A percentile compares a stretch with the other conserved stretches of the same genome.
Conservation (phyloP, 805 yeast species). For the Starmerella bombicola region DNA sequence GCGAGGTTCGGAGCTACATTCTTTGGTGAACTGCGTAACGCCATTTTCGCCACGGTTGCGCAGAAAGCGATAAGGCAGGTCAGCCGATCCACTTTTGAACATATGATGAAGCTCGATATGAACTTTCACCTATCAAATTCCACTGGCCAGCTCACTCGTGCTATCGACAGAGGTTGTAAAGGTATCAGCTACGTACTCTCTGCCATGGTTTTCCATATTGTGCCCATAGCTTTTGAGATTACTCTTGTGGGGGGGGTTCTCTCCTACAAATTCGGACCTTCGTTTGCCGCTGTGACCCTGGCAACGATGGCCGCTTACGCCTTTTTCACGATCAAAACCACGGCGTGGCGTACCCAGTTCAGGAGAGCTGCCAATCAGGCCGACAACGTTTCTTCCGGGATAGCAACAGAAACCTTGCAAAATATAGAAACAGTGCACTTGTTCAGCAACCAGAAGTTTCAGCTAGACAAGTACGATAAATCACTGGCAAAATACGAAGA, state of each 20-base stretch:
- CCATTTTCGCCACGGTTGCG: conserved; percentile 89
- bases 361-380: conserved; percentile 83
- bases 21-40: conserved; percentile 89
- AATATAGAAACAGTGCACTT: conserved; percentile 91
- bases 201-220: conserved; percentile 95
- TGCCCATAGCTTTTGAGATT: conserved; percentile 87
- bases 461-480: conserved; percentile 63
- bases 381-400: conserved; percentile 89
- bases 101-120: conserved; percentile 69
- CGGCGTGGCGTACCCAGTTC: conserved; percentile 92
- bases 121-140: conserved; percentile 84
- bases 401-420: conserved; percentile 84
- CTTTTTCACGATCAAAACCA: conserved; percentile 74
- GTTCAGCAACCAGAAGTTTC: conserved; percentile 79
- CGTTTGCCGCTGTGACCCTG: conserved; percentile 81
- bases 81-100: conserved; percentile 75
- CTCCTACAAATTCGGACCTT: conserved; percentile 80
- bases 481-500: conserved; percentile 64
- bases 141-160: conserved; percentile 92
- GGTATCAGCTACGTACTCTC: conserved; percentile 87
- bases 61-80: conserved; percentile 87
- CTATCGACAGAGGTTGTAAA: conserved; percentile 94
- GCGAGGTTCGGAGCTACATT: conserved; percentile 90
- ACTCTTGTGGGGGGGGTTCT: conserved; percentile 85
- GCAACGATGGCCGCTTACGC: conserved; percentile 83